phyloP scores from a whole-genome alignment of 768 basidiomycete species.

The Psilocybe sp. region DNA sequence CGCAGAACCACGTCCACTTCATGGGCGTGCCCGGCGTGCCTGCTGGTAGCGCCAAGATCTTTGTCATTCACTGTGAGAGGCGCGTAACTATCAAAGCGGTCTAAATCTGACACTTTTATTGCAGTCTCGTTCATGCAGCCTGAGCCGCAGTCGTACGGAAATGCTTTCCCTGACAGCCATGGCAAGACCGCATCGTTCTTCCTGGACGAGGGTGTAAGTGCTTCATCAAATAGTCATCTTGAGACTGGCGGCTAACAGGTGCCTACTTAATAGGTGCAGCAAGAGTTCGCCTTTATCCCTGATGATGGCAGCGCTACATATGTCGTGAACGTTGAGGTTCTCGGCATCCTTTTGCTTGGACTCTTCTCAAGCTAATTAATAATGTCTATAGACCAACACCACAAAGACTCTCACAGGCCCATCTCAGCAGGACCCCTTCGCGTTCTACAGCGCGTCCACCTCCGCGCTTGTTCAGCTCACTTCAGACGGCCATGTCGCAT shows the following conservation, averaged over 20 bases:
- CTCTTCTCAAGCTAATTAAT: not conserved
- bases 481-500: slow-evolving; percentile 18
- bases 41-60: slow-evolving; percentile 75
- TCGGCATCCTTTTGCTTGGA: not conserved
- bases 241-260: not conserved
- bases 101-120: not conserved
- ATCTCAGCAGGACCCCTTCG: slow-evolving; percentile 17
- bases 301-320: slow-evolving; percentile 65
- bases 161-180: slow-evolving; percentile 61
- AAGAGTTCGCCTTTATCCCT: slow-evolving; percentile 61
- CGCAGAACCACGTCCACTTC: slow-evolving; percentile 87
- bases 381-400: slow-evolving; percentile 16
- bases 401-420: slow-evolving; percentile 25
- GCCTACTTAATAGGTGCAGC: slow-evolving; percentile 36
- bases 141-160: slow-evolving; percentile 56
- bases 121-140: slow-evolving; percentile 82
- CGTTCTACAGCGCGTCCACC: slow-evolving; percentile 21
- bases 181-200: slow-evolving; percentile 76
- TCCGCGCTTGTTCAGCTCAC: slow-evolving; percentile 24
- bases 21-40: slow-evolving; percentile 63
- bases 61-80: slow-evolving; percentile 82
- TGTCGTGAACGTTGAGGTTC: slow-evolving; percentile 60
- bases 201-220: slow-evolving; percentile 37
- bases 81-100: not conserved
- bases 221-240: too few species aligned